Evolutionary conservation across 257 asterid species (phyloP).

Genomic region (Cruciata laevipes): DNA sequence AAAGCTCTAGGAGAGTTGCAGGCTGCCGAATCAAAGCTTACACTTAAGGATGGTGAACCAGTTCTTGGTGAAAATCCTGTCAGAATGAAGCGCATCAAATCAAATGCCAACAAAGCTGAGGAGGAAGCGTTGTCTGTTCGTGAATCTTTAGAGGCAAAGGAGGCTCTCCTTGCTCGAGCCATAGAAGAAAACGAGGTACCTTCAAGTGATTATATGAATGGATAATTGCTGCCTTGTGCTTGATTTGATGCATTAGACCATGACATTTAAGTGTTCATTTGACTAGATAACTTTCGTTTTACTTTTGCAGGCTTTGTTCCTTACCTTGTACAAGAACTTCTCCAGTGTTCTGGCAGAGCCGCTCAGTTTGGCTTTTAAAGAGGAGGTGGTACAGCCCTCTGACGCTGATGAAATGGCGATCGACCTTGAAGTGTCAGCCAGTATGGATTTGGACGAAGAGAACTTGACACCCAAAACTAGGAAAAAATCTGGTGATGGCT

Average conservation of each 20-base stretch:
- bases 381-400: constrained; percentile 45
- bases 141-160: constrained; percentile 89
- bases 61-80: constrained; percentile 87
- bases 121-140: constrained; percentile 55
- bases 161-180: constrained; percentile 81
- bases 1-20: constrained; percentile 74
- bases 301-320: constrained; percentile 55
- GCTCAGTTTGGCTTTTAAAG: constrained; percentile 49
- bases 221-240: background rate
- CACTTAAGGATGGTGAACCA: constrained; percentile 89
- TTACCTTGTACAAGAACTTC: constrained; percentile 69
- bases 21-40: constrained; percentile 64
- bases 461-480: constrained; percentile 47
- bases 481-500: constrained; percentile 35
- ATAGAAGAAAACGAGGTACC: constrained; percentile 75
- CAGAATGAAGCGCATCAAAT: constrained; percentile 79
- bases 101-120: constrained; percentile 57
- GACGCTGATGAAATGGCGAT: constrained; percentile 69
- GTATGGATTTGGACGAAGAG: constrained; percentile 67
- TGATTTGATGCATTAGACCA: background rate
- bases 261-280: background rate
- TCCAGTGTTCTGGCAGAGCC: constrained; percentile 60
- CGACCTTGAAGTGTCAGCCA: constrained; percentile 62
- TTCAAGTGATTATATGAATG: background rate
- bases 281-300: background rate